These are phyloP conservation scores for Sphagnum contortum DNA, from an alignment of 225 moss, liverwort and hornwort genomes.

Conservation along the genomic window DNA sequence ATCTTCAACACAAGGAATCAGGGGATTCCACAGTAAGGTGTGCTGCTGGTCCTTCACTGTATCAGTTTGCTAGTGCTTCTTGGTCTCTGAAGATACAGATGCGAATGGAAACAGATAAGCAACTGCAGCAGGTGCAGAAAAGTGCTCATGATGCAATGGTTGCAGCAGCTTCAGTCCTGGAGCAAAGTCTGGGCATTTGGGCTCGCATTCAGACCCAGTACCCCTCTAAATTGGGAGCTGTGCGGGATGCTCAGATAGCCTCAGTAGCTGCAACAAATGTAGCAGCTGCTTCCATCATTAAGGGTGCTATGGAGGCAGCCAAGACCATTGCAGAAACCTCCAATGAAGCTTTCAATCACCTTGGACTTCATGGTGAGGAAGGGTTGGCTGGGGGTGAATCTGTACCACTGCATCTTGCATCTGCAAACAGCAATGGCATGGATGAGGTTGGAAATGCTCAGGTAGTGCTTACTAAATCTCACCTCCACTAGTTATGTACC, in stretches of 20 bases:
- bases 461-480: too few species aligned
- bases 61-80: too few species aligned
- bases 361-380: constrained; percentile 30
- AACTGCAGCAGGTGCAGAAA: constrained; percentile 20
- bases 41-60: too few species aligned
- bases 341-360: constrained; percentile 27
- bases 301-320: constrained; percentile 93
- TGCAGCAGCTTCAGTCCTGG: constrained; percentile 17
- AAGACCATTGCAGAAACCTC: constrained; percentile 89
- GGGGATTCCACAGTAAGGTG: too few species aligned
- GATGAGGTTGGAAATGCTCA: too few species aligned
- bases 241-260: constrained; percentile 51
- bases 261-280: constrained; percentile 80
- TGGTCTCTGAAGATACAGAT: too few species aligned
- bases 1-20: too few species aligned
- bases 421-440: too few species aligned
- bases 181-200: constrained; percentile 26
- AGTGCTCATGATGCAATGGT: constrained; percentile 32
- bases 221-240: constrained; percentile 38
- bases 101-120: constrained; percentile 8
- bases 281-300: constrained; percentile 90
- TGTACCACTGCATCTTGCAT: too few species aligned
- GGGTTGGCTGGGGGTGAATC: too few species aligned
- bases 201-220: constrained; percentile 22
- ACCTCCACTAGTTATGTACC: too few species aligned